Conservation (phyloP, 129 eudicot species). For the Artemisia tridentata region DNA sequence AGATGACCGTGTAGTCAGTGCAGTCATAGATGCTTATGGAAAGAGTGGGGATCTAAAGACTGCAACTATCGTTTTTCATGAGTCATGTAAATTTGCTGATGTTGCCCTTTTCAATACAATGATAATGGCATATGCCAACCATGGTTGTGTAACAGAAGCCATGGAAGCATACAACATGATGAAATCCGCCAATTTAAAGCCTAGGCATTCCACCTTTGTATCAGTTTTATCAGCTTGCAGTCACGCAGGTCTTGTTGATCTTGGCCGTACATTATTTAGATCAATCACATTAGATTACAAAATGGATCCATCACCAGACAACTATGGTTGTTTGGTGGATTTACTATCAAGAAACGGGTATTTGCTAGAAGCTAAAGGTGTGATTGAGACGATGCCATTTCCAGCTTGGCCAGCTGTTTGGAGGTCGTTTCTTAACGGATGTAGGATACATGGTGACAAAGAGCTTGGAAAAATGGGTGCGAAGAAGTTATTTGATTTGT, state of each 20-base stretch:
- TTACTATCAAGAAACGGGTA: conserved; percentile 46
- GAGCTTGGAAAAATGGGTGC: conserved; percentile 29
- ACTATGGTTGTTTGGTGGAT: conserved; percentile 47
- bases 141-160: conserved; percentile 36
- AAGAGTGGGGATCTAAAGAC: conserved; percentile 40
- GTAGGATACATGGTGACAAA: conserved; percentile 40
- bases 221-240: conserved; percentile 44
- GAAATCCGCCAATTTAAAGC: conserved; percentile 32
- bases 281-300: conserved; percentile 35
- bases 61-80: conserved; percentile 23
- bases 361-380: conserved; percentile 29
- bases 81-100: conserved; percentile 29
- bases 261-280: conserved; percentile 38
- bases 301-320: conserved; percentile 36
- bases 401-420: conserved; percentile 46
- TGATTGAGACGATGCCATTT: conserved; percentile 31
- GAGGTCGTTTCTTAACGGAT: conserved; percentile 52
- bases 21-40: conserved; percentile 42
- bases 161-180: conserved; percentile 37
- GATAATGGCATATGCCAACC: conserved; percentile 42
- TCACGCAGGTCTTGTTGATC: conserved; percentile 39
- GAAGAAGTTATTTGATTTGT: conserved; percentile 23
- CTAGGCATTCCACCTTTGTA: conserved; percentile 47
- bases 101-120: conserved; percentile 39
- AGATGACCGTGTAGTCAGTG: conserved; percentile 32